Base-by-base conservation (phyloP, 129 eudicot species). In the Deinandra increscens region DNA sequence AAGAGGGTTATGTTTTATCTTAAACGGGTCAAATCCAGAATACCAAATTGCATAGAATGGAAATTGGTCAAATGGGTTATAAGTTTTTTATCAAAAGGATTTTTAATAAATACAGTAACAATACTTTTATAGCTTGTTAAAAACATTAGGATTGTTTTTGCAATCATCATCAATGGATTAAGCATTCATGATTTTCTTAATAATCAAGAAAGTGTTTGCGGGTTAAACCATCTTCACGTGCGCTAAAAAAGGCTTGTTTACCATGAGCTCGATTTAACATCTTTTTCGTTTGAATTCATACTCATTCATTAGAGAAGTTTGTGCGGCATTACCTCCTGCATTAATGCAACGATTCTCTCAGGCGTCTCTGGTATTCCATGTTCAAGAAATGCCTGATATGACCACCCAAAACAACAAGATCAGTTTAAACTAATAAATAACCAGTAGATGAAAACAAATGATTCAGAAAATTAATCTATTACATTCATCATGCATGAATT, bases 401-500 rank as follows among this genome's bases (percentile, higher is more conserved):
- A 63, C 26, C 48, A 53, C 17, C 9, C 13, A 38, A 49, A 18
- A 49, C 46, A 65, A 41, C 15, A 22, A 66, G 19, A 50, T 56
- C 13, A 48, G 50, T 67, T 75, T 34, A 14, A 58, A 56, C 39
- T 55, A 36, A 56, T 49, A 67, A 39, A 55, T 19, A 56, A 67
- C 43, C 49, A 75, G 6, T 56, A 44, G 19, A 50, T 15, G 18
- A 17, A 44, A 62, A 10, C 11, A 39, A 48, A 12, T 31, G 6
- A 48, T 48, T 9, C 18, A 12, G 79, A 75, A 53, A 76, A 29
- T 39, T 50, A 9, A 33, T 53, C 37, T 33, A 43, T n/a, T 90
- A 90, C 97, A 60, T 90, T 90, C 97, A 90, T 90, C 94, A 90
- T 87, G 89, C 97, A 90, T 4, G 97, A 85, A 80, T 90, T 90